Evolutionary conservation across 331 rosid species (phyloP).

Genomic region (Acacia concinna): DNA sequence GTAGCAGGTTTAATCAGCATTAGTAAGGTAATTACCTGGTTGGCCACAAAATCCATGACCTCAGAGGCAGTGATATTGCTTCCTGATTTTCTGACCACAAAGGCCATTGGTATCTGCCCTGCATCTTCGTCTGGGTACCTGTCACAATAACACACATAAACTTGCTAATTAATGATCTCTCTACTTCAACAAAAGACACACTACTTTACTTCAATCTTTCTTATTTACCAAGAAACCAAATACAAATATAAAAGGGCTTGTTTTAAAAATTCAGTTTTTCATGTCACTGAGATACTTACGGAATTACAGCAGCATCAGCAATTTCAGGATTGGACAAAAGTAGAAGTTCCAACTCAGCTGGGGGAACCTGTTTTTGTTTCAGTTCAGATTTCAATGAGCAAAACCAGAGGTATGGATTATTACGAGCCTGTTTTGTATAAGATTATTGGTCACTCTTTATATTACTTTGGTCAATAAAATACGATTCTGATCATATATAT

Average conservation of each 20-base stretch:
- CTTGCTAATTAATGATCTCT: background rate
- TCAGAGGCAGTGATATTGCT: slow-evolving; percentile 59
- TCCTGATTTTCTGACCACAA: slow-evolving; percentile 73
- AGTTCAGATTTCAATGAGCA: background rate
- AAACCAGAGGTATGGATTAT: background rate
- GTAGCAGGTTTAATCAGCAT: background rate
- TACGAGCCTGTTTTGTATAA: background rate
- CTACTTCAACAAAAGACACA: background rate
- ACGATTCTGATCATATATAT: background rate
- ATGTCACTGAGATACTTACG: background rate
- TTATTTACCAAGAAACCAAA: background rate
- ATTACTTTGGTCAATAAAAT: background rate
- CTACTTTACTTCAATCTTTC: background rate
- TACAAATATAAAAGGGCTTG: background rate
- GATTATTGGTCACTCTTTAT: no score
- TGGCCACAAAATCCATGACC: slow-evolving; percentile 64
- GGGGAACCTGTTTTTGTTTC: slow-evolving; percentile 1
- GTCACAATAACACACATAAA: background rate
- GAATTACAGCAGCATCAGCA: slow-evolving; percentile 7
- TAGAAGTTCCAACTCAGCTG: slow-evolving; percentile 3
- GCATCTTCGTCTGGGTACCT: background rate
- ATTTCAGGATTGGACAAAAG: slow-evolving; percentile 2
- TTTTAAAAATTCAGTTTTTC: background rate
- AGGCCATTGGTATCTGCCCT: slow-evolving; percentile 19
- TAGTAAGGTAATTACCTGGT: slow-evolving; percentile 51